Evolutionary conservation across 2,329 filamentous ascomycete species (phyloP).

Genomic region (Epichloe gansuensis): DNA sequence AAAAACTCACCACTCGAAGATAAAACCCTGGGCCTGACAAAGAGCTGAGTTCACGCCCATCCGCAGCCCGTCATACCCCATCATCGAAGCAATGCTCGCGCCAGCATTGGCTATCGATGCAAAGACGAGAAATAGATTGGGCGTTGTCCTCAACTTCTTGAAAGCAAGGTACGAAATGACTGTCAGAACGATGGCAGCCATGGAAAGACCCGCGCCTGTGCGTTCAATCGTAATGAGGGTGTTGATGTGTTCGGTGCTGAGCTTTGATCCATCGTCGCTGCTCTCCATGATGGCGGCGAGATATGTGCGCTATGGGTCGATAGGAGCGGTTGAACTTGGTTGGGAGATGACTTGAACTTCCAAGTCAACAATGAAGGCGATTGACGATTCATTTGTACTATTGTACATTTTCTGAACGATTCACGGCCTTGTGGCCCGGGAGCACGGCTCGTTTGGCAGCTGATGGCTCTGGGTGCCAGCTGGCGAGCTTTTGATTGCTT

Average conservation of each 20-base stretch:
- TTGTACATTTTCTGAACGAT: neutral
- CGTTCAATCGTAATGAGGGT: slow-evolving; percentile 40
- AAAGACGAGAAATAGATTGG: slow-evolving; percentile 36
- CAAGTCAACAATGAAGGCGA: neutral
- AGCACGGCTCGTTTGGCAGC: neutral
- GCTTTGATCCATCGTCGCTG: slow-evolving; percentile 9
- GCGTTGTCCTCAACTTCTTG: slow-evolving; percentile 41
- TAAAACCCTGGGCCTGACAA: slow-evolving; percentile 48
- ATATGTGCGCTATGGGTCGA: neutral
- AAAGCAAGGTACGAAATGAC: slow-evolving; percentile 36
- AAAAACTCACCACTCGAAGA: slow-evolving; percentile 51
- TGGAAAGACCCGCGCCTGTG: slow-evolving; percentile 39
- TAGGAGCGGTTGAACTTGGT: neutral
- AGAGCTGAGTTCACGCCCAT: slow-evolving; percentile 41
- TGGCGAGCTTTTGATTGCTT: neutral
- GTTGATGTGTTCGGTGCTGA: slow-evolving; percentile 26
- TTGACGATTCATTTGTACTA: neutral
- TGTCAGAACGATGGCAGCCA: slow-evolving; percentile 37
- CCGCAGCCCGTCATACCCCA: slow-evolving; percentile 53
- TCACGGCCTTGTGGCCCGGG: neutral
- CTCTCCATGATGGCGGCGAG: slow-evolving; percentile 1
- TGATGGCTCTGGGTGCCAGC: neutral
- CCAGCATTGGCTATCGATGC: slow-evolving; percentile 32
- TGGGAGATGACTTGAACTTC: neutral
- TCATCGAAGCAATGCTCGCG: slow-evolving; percentile 53